Percentiles rank a stretch among this genome's conserved stretches.
These are phyloP conservation scores for Isoetes taiwanensis DNA, from an alignment of 75 land plant genomes.

Conservation along the genomic window DNA sequence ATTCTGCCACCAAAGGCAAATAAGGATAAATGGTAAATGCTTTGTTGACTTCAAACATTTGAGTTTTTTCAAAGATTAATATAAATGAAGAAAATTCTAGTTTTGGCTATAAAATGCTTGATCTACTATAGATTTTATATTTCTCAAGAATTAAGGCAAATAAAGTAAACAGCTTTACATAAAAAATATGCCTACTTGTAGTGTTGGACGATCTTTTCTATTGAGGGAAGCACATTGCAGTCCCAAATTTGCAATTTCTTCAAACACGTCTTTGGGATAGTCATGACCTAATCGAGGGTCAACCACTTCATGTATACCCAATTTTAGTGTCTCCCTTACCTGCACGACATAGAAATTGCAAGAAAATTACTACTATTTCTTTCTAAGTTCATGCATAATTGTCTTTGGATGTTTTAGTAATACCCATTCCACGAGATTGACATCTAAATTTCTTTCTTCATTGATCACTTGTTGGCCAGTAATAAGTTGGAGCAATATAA, in stretches of 20 bases:
- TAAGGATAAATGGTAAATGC: too few relatives aligned
- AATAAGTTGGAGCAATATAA: constrained; percentile 12
- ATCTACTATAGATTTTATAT: too few relatives aligned
- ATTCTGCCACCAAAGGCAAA: too few relatives aligned
- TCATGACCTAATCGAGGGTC: constrained; percentile 6
- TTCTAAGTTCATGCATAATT: neutral
- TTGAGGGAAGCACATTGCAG: constrained; percentile 9
- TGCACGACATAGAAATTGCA: too few relatives aligned
- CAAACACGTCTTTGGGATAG: constrained; percentile 4
- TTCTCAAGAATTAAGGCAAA: too few relatives aligned
- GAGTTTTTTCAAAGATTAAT: too few relatives aligned
- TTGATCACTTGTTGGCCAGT: constrained; percentile 13
- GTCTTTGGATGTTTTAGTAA: neutral
- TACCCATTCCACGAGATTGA: constrained; percentile 14
- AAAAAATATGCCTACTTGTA: too few relatives aligned
- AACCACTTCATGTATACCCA: constrained; percentile 10
- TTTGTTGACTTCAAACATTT: too few relatives aligned
- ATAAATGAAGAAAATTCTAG: too few relatives aligned
- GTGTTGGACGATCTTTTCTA: constrained; percentile 14
- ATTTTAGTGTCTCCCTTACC: constrained; percentile 21
- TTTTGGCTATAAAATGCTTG: too few relatives aligned
- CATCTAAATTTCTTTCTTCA: constrained; percentile 8
- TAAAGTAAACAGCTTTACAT: too few relatives aligned
- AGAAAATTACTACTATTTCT: too few relatives aligned
- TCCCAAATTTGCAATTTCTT: constrained; percentile 10